Evolutionary conservation across 768 basidiomycete species (phyloP).

Genomic region (Suillus occidentalis): DNA sequence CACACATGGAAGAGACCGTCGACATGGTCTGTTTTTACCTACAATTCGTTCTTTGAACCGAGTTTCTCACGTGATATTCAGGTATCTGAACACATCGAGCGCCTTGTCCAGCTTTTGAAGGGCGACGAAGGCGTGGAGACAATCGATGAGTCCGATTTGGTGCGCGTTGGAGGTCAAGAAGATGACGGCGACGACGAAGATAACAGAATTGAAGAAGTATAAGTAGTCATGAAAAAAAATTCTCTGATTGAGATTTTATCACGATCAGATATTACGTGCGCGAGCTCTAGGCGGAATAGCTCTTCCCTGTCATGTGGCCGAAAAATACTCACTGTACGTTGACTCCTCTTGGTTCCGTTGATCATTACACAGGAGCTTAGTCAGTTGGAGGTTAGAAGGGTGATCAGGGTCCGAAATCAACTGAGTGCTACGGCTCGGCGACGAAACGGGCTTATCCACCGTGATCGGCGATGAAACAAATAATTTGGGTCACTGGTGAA

Average conservation of each 20-base stretch:
- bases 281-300: background rate
- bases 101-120: conserved; percentile 84
- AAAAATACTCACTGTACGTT: background rate
- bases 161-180: conserved; percentile 21
- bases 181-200: conserved; percentile 60
- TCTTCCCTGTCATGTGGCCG: background rate
- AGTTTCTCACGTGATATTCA: conserved; percentile 28
- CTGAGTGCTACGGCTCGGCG: background rate
- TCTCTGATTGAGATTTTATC: background rate
- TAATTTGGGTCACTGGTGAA: background rate
- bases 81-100: conserved; percentile 86
- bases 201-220: conserved; percentile 75
- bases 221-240: conserved; percentile 16
- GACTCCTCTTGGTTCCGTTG: background rate
- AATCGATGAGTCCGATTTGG: conserved; percentile 36
- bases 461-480: background rate
- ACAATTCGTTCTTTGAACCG: background rate
- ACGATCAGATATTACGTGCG: background rate
- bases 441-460: background rate
- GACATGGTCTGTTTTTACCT: conserved; percentile 57
- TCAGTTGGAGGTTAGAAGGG: background rate
- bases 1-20: conserved; percentile 77
- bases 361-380: background rate
- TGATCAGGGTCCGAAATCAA: background rate
- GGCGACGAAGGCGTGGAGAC: conserved; percentile 65